A percentile compares a stretch with the other conserved stretches of the same genome.
phyloP scores from a whole-genome alignment of 1,284 basidiomycete genomes.

The Hemileia vastatrix region DNA sequence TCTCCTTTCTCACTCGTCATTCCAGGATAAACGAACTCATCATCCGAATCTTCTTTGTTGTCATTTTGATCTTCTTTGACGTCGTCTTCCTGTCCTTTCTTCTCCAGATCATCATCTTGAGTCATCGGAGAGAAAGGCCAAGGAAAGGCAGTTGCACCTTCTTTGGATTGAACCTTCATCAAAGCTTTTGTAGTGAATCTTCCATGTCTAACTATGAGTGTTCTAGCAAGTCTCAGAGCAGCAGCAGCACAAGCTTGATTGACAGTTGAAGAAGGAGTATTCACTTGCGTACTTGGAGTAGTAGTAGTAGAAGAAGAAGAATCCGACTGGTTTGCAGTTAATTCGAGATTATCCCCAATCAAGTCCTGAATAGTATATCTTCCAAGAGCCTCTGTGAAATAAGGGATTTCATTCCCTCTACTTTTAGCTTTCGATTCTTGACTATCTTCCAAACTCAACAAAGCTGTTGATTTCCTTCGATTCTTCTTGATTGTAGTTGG shows the following conservation, averaged over 20 bases:
- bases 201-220: constrained; percentile 31
- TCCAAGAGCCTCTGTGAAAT: too few species aligned
- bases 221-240: constrained; percentile 30
- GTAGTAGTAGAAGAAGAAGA: too few species aligned
- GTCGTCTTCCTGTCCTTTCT: neutral
- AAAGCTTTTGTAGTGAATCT: constrained; percentile 25
- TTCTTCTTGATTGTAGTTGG: too few species aligned
- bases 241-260: constrained; percentile 12
- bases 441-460: too few species aligned
- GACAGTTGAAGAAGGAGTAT: neutral
- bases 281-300: neutral
- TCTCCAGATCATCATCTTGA: neutral
- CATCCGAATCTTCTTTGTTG: constrained; percentile 4
- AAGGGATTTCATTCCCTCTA: too few species aligned
- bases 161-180: constrained; percentile 14
- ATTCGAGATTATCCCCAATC: neutral
- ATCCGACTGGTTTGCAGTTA: neutral
- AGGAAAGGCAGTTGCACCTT: constrained; percentile 25
- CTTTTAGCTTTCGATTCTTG: too few species aligned
- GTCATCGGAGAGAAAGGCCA: neutral
- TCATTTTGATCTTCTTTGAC: neutral
- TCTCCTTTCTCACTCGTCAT: neutral
- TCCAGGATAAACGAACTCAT: constrained; percentile 13
- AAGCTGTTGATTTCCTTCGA: too few species aligned
- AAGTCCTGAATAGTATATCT: neutral